Evolutionary conservation across 1,284 basidiomycete genomes (phyloP), one percentile per base, ranked within the genome.

Genomic region (Inonotus obliquus): DNA sequence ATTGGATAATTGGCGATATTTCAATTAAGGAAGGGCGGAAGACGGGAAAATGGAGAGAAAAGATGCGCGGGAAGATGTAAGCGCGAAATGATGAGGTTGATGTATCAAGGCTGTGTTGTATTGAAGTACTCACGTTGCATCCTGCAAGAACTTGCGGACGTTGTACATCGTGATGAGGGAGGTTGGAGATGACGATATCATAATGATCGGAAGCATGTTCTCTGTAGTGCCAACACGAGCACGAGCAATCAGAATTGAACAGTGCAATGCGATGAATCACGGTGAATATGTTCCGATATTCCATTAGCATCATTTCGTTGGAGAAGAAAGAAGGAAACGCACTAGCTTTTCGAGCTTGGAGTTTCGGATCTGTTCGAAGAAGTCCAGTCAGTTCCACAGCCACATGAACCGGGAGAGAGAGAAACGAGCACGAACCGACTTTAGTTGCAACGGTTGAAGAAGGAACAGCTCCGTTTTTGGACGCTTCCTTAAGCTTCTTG

Each of bases 121-220:
- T 61, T 39, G 47, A 21, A 51, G 1, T 6, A 76, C 87, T 69
- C 76, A 95, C 83, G 86, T 77, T 1, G 94, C 86, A 69, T 98
- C 92, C 75, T 98, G 93, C 17, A 99, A 76, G 74, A 98, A 96
- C 51, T 84, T 84, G 72, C 93, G 93, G 63, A 98, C 94, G 73
- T 99, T 99, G 82, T 96, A 90, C 94, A 99, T 97, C 4, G 94
- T 98, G 70, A 99, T 87, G 59, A 99, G 84, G 7, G 95, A 88
- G 0, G 96, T 98, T 0, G 95, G 95, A 1, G 93, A 95, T 0
- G 94, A 97, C 0, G 95, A 96, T 41, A 99, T 94, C 75, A 98
- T 89, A 72, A 98, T 96, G 70, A 99, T 98, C 0, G 96, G 96
- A 73, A 90, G 87, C 70, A 82, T 84, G 67, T 84, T 84, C 60